These are phyloP conservation scores for Apium graveolens DNA, from an alignment of 129 eudicot species.

Conservation along the genomic window DNA sequence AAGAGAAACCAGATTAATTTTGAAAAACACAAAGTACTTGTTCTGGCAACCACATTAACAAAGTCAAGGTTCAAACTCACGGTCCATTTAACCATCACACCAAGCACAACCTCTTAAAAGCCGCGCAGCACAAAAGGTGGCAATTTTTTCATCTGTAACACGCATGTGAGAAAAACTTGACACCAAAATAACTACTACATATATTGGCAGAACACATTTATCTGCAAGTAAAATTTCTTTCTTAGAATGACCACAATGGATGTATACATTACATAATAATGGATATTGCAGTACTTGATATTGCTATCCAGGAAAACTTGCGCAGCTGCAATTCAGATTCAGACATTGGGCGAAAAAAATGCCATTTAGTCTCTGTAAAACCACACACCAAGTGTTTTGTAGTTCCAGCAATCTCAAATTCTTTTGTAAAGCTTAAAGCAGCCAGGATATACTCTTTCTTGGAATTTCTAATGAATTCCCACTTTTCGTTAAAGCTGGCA, in stretches of 20 bases:
- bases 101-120: background rate
- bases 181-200: background rate
- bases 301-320: background rate
- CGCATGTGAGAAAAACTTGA: background rate
- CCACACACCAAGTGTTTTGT: conserved; percentile 34
- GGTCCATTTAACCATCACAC: background rate
- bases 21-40: background rate
- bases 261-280: background rate
- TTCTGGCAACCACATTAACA: too few species aligned
- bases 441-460: conserved; percentile 43
- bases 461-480: background rate
- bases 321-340: conserved; percentile 20
- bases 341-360: conserved; percentile 37
- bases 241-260: background rate
- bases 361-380: conserved; percentile 58
- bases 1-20: background rate
- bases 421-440: conserved; percentile 31
- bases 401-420: conserved; percentile 26
- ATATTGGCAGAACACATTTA: background rate
- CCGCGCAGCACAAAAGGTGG: background rate
- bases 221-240: background rate
- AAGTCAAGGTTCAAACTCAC: too few species aligned
- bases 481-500: background rate
- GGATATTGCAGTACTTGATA: background rate
- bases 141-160: background rate